A percentile compares a stretch with the other conserved stretches of the same genome.
phyloP scores from a whole-genome alignment of 2,329 filamentous ascomycete species.

The Diplocarpon mali region DNA sequence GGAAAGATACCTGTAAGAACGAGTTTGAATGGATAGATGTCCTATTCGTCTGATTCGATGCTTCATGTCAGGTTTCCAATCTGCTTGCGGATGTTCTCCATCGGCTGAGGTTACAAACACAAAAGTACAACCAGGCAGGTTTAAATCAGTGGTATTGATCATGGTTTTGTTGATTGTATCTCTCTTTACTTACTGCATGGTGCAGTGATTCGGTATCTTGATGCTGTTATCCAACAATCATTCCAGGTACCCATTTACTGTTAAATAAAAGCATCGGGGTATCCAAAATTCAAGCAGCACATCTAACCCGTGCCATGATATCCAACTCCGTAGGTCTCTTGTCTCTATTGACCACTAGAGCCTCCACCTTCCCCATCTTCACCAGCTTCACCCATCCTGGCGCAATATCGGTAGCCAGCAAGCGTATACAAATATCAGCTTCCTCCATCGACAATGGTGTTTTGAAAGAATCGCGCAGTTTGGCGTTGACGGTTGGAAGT shows the following conservation, averaged over 20 bases:
- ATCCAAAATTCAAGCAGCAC: conserved; percentile 1
- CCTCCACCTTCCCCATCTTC: conserved; percentile 33
- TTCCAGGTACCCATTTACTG: background rate
- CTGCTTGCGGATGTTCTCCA: no score
- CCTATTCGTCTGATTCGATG: no score
- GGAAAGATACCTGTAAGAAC: no score
- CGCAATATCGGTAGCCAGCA: conserved; percentile 35
- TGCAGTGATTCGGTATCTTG: background rate
- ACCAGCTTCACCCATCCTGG: conserved; percentile 40
- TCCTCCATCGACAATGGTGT: conserved; percentile 36
- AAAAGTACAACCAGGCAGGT: background rate
- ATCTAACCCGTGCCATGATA: conserved; percentile 21
- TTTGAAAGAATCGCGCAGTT: conserved; percentile 54
- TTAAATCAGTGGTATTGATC: conserved; percentile 9
- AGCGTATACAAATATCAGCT: conserved; percentile 34
- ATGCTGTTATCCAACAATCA: conserved; percentile 3
- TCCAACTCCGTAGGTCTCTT: conserved; percentile 19
- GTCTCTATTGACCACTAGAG: conserved; percentile 33
- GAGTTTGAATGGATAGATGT: no score
- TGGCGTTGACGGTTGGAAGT: conserved; percentile 50
- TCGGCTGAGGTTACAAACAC: no score
- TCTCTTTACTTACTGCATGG: background rate
- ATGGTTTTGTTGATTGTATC: background rate
- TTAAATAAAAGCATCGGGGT: no score
- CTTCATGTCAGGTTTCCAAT: no score